Base-by-base conservation (phyloP, 306 rosid genomes). In the Dalbergia cultrata region DNA sequence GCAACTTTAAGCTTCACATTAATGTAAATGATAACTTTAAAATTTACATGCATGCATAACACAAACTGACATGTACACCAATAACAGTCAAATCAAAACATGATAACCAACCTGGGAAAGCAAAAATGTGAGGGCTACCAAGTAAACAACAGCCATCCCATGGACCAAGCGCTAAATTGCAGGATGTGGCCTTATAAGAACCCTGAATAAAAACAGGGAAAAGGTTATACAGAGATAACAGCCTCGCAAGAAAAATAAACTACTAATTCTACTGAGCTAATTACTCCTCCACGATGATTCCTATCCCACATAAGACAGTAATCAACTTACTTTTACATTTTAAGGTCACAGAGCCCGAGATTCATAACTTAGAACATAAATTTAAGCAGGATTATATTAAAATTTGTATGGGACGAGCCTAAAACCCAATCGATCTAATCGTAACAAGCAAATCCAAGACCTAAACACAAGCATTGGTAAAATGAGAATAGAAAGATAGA, bases 161-260 rank as follows among this genome's bases (percentile, higher is more conserved):
- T 96, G 99, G 58, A 93, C 99, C 87, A 96, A 80, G 78, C 98
- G 99, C 99, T 98, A 96, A 44, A 96, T 88, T 75, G 99, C 99
- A 39, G 99, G 99, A 89, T 96, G 99, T 13, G 99, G 99, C 84
- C 99, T 83, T 67, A 96, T 96, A 73, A 96, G 94, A 86, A 96
- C 90, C 91, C 99, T 96, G 93, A 67, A 86, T 70, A 73, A 43
- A 72, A 84, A 34, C 21, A 57, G 21, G 21, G 60, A 75, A 79
- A 56, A 17, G 34, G 58, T 76, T 50, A 60, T 70, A 74, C 66
- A 80, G 49, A 66, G 50, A 54, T 50, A 57, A 85, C 35, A 33
- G 11, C 73, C 81, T 84, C 59, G 57, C 69, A 16, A 39, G 4
- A 70, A 9, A 6, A 79, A n/a, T 31, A 44, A 7, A 47, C 57